A percentile compares a stretch with the other conserved stretches of the same genome.
Evolutionary conservation across 306 rosid species (phyloP).

Genomic region (Cicer cuneatum): DNA sequence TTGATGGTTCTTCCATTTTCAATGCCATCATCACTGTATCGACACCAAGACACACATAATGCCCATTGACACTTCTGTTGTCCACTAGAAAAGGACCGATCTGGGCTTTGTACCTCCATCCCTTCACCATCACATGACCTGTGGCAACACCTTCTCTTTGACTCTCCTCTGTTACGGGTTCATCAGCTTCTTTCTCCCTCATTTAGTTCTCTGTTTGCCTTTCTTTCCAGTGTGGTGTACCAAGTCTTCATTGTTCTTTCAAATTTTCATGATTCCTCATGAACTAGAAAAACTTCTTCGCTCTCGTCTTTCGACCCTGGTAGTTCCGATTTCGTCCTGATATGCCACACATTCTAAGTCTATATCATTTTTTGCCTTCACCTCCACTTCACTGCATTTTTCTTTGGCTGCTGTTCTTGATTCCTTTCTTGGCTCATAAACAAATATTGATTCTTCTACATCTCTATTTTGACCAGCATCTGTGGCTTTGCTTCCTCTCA

Average conservation of each 20-base stretch:
- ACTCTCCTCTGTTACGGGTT: background rate
- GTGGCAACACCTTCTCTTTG: background rate
- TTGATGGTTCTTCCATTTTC: background rate
- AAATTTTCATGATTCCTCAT: background rate
- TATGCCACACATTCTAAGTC: background rate
- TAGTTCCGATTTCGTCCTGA: background rate
- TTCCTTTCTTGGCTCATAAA: background rate
- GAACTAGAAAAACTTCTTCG: background rate
- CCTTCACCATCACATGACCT: background rate
- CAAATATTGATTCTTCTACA: background rate
- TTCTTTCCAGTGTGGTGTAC: background rate
- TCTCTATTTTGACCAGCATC: background rate
- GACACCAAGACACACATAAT: background rate
- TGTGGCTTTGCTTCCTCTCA: background rate
- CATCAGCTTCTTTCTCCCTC: background rate
- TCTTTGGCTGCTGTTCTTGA: background rate
- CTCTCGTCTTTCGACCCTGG: background rate
- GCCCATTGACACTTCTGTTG: background rate
- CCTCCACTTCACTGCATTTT: background rate
- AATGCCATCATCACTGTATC: background rate
- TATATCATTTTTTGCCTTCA: background rate
- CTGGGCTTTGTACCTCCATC: background rate
- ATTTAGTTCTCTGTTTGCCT: background rate
- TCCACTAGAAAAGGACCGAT: background rate
- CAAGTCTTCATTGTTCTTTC: background rate